Base-by-base conservation (phyloP, 345 rosid species). In the Odontarrhena argentea region DNA sequence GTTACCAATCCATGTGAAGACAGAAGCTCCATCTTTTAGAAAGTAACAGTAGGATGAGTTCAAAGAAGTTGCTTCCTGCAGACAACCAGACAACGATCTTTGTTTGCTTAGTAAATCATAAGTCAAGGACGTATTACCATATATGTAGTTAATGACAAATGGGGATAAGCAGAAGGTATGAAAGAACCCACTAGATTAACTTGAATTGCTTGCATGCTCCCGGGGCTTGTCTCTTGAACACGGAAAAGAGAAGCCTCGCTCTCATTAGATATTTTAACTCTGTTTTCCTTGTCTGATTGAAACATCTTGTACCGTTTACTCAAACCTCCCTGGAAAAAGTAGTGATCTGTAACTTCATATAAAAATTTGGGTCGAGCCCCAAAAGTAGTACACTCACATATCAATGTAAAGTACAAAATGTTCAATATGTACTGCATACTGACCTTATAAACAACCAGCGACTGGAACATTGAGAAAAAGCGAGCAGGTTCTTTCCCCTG, bases 41-140 rank as follows among this genome's bases (percentile, higher is more conserved):
- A 91, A 85, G 87, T 83, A 88, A 59, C 93, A 88, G 69, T 84
- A 81, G 43, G 91, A 86, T 26, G 97, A 91, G 61, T 88, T 88
- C 72, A 91, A 76, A 56, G 87, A 86, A 59, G 80, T 67, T 71
- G 97, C 70, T 48, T 74, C 84, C 97, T 91, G 87, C 67, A 64
- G 57, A 4, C 65, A 58, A 48, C 1, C 67, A 64, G 57, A 4
- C 65, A 58, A 48, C 1, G 25, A 40, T 8, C 22, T 67, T 68
- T 60, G 55, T 72, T 66, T 67, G 26, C 28, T 63, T 52, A 22
- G 25, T 37, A 12, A 54, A 44, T 37, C 8, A 54, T 12, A 46
- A 38, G 25, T 45, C 24, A 54, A 46, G 5, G 35, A 41, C 43
- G 47, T 34, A 55, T 44, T 42, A n/a, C 28, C 22, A 34, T 18